phyloP scores from a whole-genome alignment of 139 green algal species.

The Chara braunii region DNA sequence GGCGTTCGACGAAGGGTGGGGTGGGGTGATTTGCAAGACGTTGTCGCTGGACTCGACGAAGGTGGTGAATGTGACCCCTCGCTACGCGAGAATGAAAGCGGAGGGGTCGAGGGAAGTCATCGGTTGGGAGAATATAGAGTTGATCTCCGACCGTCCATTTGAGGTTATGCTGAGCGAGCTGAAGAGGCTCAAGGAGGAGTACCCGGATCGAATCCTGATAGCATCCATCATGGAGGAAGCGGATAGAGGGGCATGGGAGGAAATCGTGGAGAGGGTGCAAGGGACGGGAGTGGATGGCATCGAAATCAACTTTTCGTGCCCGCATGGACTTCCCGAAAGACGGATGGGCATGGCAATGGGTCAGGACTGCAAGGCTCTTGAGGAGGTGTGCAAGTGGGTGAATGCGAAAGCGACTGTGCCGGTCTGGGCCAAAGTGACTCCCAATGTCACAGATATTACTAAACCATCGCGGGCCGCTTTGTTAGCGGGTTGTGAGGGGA shows the following conservation, averaged over 20 bases:
- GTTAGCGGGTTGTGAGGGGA: constrained; percentile 52
- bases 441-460: constrained; percentile 94
- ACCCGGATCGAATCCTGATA: constrained; percentile 82
- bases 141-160: constrained; percentile 87
- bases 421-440: constrained; percentile 98
- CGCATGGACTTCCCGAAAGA: constrained; percentile 75
- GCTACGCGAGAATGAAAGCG: constrained; percentile 82
- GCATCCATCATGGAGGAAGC: constrained; percentile 89
- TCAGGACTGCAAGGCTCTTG: constrained; percentile 54
- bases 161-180: constrained; percentile 77
- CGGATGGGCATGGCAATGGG: constrained; percentile 78
- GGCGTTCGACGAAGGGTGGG: constrained; percentile 96
- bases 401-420: constrained; percentile 68
- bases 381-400: constrained; percentile 87
- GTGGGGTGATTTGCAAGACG: constrained; percentile 94
- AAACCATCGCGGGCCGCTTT: constrained; percentile 46
- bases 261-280: constrained; percentile 82
- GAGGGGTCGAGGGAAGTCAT: constrained; percentile 52
- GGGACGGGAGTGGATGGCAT: constrained; percentile 85
- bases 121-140: constrained; percentile 94
- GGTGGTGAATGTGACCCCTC: constrained; percentile 88
- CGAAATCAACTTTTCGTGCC: constrained; percentile 95
- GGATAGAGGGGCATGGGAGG: constrained; percentile 78
- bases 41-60: constrained; percentile 79
- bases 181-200: constrained; percentile 84